A percentile compares a stretch with the other conserved stretches of the same genome.
These are phyloP conservation scores for Cercospora zeina DNA, from an alignment of 2,329 filamentous ascomycete species.

Conservation along the genomic window DNA sequence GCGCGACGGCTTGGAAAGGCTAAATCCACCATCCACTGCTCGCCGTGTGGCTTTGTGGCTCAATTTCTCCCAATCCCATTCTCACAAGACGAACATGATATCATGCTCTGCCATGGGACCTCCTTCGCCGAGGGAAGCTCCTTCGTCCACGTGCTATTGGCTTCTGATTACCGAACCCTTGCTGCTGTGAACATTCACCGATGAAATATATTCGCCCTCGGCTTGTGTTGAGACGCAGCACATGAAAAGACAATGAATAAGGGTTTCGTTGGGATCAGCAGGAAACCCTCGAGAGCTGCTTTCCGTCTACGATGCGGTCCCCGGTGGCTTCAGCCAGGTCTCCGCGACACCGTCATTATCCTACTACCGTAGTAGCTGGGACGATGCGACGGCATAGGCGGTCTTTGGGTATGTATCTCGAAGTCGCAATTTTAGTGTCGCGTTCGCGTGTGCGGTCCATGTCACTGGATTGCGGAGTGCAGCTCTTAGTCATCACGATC, in stretches of 20 bases:
- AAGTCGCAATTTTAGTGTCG: neutral
- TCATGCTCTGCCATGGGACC: neutral
- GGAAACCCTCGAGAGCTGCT: neutral
- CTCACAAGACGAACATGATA: neutral
- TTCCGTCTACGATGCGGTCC: neutral
- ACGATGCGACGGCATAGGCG: neutral
- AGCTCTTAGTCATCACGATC: neutral
- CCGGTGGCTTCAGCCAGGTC: neutral
- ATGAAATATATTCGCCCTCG: neutral
- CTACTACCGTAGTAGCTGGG: neutral
- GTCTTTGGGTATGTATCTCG: neutral
- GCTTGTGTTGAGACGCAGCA: constrained; percentile 3
- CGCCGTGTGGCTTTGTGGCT: neutral
- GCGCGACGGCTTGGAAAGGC: neutral
- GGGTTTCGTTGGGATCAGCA: constrained; percentile 4
- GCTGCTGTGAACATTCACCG: neutral
- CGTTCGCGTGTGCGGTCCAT: neutral
- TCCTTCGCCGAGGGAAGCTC: neutral
- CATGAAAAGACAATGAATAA: constrained; percentile 8
- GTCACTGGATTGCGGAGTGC: constrained; percentile 1
- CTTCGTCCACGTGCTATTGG: neutral
- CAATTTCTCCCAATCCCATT: neutral
- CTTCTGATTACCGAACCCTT: neutral
- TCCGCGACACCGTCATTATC: neutral
- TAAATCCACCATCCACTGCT: neutral